Conservation (phyloP, 2,329 filamentous ascomycete species). For the Colletotrichum truncatum region DNA sequence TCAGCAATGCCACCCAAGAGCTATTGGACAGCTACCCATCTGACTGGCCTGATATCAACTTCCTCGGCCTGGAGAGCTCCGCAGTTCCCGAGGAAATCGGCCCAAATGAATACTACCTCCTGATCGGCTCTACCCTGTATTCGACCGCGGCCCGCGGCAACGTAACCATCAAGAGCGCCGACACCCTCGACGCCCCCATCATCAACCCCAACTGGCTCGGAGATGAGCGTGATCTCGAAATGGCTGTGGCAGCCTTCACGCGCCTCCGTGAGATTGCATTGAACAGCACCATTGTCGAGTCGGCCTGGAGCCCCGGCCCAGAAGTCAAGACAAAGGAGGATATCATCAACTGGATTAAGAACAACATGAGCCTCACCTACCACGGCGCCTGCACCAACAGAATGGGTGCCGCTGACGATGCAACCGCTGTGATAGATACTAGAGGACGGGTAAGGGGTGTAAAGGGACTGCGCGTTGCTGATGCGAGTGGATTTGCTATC, state of each 20-base stretch:
- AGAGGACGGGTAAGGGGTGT: conserved; percentile 41
- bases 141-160: too few relatives aligned
- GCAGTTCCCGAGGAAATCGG: conserved; percentile 9
- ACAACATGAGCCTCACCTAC: too few relatives aligned
- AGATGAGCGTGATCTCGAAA: conserved; percentile 50
- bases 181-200: conserved; percentile 47
- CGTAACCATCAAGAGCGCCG: conserved; percentile 48
- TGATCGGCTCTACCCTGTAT: too few relatives aligned
- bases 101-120: conserved; percentile 13
- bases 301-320: conserved; percentile 48
- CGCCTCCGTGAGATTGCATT: conserved; percentile 51
- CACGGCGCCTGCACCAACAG: conserved; percentile 63
- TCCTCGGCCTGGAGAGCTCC: conserved; percentile 2
- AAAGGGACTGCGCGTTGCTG: conserved; percentile 39
- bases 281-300: conserved; percentile 38
- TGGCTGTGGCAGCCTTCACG: conserved; percentile 52
- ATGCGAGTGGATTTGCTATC: conserved; percentile 39
- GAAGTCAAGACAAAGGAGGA: conserved; percentile 51
- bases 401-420: conserved; percentile 54
- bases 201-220: conserved; percentile 57
- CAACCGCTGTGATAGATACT: conserved; percentile 40
- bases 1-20: neutral
- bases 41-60: neutral
- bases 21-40: neutral
- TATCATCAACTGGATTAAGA: conserved; percentile 51